Evolutionary conservation across 1,139 yeast species (phyloP), one percentile per base, ranked within the genome.

Genomic region (Pichia sp.): DNA sequence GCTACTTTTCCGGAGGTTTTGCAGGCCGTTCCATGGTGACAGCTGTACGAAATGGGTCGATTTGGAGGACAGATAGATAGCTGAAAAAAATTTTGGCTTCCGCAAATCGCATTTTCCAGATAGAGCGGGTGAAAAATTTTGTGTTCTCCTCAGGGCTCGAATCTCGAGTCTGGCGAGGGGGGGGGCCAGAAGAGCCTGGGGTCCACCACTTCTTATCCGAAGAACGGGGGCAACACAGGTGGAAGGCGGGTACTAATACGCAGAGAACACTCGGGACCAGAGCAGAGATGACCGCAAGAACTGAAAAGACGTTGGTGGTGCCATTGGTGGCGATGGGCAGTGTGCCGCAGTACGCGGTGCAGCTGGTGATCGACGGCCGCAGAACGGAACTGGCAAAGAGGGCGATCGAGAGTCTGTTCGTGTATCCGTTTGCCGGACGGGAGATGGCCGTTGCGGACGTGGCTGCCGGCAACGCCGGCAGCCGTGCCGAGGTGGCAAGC

Each of bases 281-380:
- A 25, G 28, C 6, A 9, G 9, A 25, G 12, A 34, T 49, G 37
- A 46, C 43, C 9, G 18, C 37, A 34, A 34, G 37, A 34, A 37
- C 26, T 3, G 22, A 22, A 37, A 56, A 55, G 43, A 58, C 58
- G 4, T 65, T 89, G 19, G 65, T 91, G 1, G 54, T 93, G 1
- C 98, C 98, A 0, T 70, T 91, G 0, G 87, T 93, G 0, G 83
- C 96, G 3, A 78, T 89, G 18, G 98, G 96, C 5, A 93, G 91
- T 64, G 86, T 90, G 3, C 96, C 98, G 0, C 99, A 93, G 66
- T 72, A 91, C 50, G 71, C 95, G 0, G 70, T 80, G 5, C 98
- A 52, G 42, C 23, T 12, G 10, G 31, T 45, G 13, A 37, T 52
- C 3, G 53, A 52, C 8, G 21, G 16, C 23, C 39, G 26, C 19